A percentile compares a stretch with the other conserved stretches of the same genome.
Evolutionary conservation across 2,329 filamentous ascomycete genomes (phyloP).

Genomic region (Talaromyces piceae): DNA sequence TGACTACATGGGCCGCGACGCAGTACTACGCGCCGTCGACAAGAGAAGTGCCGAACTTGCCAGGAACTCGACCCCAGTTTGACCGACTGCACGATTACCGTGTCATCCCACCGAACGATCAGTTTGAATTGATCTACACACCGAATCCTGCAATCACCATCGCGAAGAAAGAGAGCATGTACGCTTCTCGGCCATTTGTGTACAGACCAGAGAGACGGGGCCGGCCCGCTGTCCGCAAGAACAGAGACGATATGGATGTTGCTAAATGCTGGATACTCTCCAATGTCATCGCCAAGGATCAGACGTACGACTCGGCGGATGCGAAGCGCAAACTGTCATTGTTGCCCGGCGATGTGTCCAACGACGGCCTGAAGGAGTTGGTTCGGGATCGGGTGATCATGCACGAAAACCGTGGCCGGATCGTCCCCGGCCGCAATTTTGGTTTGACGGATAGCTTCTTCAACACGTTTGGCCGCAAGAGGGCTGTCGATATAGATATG

Average conservation of each 20-base stretch:
- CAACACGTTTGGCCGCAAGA: slow-evolving; percentile 30
- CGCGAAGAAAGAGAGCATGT: slow-evolving; percentile 22
- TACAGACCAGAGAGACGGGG: slow-evolving; percentile 10
- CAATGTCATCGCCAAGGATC: slow-evolving; percentile 38
- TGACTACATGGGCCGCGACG: slow-evolving; percentile 40
- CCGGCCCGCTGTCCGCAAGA: slow-evolving; percentile 12
- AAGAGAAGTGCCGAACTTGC: slow-evolving; percentile 34
- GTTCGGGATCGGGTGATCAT: slow-evolving; percentile 34
- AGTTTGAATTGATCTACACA: slow-evolving; percentile 31
- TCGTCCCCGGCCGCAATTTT: slow-evolving; percentile 37
- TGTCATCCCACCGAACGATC: slow-evolving; percentile 21
- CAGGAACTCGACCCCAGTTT: slow-evolving; percentile 36
- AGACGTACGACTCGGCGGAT: slow-evolving; percentile 31
- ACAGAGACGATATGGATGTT: slow-evolving; percentile 23
- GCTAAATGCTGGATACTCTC: slow-evolving; percentile 44
- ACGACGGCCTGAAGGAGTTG: slow-evolving; percentile 34
- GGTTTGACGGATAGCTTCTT: slow-evolving; percentile 38
- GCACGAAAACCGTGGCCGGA: slow-evolving; percentile 31
- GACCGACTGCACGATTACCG: slow-evolving; percentile 35
- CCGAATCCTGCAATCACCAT: slow-evolving; percentile 24
- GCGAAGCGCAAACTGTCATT: slow-evolving; percentile 27
- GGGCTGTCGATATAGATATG: slow-evolving; percentile 33
- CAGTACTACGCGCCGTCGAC: slow-evolving; percentile 34
- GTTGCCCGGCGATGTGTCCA: slow-evolving; percentile 29
- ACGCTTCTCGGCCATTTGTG: slow-evolving; percentile 3